Percentiles rank a stretch among this genome's conserved stretches.
Evolutionary conservation across 1,284 basidiomycete genomes (phyloP).

Genomic region (Caloboletus firmus): DNA sequence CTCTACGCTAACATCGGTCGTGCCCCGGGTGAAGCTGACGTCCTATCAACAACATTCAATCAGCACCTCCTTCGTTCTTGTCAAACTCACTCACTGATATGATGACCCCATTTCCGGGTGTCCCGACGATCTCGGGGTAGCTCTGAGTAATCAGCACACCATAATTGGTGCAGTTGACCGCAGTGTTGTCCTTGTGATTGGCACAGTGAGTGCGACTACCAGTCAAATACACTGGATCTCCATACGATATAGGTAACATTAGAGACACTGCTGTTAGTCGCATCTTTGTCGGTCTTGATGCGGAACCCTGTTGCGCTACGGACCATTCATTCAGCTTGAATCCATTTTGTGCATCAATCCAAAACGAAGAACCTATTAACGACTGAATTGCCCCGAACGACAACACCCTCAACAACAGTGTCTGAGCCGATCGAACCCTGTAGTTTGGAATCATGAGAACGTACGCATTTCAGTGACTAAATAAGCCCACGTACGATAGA

Average conservation of each 20-base stretch:
- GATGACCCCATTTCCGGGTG: conserved; percentile 49
- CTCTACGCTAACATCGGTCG: conserved; percentile 39
- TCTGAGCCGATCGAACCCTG: conserved; percentile 54
- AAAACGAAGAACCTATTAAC: conserved; percentile 37
- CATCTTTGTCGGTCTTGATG: conserved; percentile 45
- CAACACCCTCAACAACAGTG: conserved; percentile 47
- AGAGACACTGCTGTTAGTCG: conserved; percentile 42
- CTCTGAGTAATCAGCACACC: conserved; percentile 50
- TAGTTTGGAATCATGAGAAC: neutral
- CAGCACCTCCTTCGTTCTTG: neutral
- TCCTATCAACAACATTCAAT: conserved; percentile 28
- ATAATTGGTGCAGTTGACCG: conserved; percentile 39
- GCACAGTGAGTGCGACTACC: neutral
- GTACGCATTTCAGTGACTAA: neutral
- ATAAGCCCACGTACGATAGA: conserved; percentile 44
- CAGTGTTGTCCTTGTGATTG: conserved; percentile 41
- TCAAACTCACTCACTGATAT: conserved; percentile 28
- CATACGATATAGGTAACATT: conserved; percentile 44
- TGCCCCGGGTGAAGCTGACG: conserved; percentile 39
- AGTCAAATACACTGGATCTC: neutral
- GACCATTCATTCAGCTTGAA: conserved; percentile 3
- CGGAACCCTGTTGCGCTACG: conserved; percentile 44
- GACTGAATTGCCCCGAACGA: conserved; percentile 50
- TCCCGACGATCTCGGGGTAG: conserved; percentile 45
- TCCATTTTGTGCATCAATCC: neutral